These are phyloP conservation scores for Rhizopogon vesiculosus DNA, from an alignment of 768 basidiomycete species.

Conservation along the genomic window DNA sequence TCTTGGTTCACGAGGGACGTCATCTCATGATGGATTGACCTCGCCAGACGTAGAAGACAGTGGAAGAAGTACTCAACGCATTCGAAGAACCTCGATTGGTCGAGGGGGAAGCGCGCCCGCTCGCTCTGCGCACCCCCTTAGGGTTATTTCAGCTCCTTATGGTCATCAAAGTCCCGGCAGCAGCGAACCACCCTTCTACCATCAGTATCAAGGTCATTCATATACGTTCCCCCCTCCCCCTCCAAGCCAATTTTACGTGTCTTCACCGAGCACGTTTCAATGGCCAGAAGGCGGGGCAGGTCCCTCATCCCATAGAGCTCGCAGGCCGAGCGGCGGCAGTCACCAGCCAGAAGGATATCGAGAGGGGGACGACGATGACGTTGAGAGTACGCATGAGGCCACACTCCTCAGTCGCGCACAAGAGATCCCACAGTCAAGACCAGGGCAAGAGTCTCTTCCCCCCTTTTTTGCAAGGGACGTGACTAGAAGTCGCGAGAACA, in stretches of 20 bases:
- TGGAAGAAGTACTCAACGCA: constrained; percentile 1
- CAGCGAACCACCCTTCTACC: constrained; percentile 28
- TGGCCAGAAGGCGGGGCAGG: constrained; percentile 46
- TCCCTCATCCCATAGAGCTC: constrained; percentile 28
- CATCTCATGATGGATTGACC: neutral
- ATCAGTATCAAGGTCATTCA: constrained; percentile 6
- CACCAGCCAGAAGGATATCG: neutral
- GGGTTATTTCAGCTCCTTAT: constrained; percentile 22
- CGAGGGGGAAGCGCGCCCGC: neutral
- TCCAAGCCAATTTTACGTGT: constrained; percentile 7
- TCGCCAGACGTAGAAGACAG: constrained; percentile 1
- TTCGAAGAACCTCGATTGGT: neutral
- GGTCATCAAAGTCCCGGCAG: constrained; percentile 22
- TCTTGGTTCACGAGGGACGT: neutral
- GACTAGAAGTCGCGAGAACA: neutral
- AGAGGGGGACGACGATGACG: constrained; percentile 14
- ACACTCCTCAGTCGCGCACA: constrained; percentile 17
- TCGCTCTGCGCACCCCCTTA: neutral
- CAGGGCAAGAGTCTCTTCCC: constrained; percentile 10
- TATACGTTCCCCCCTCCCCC: constrained; percentile 23
- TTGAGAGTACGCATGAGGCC: constrained; percentile 9
- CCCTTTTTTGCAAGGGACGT: constrained; percentile 4
- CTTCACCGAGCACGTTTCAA: constrained; percentile 12
- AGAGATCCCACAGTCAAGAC: constrained; percentile 16
- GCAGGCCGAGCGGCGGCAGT: constrained; percentile 8